phyloP scores from a whole-genome alignment of 2,329 filamentous ascomycete species.

The Akanthomyces dipterigenus region DNA sequence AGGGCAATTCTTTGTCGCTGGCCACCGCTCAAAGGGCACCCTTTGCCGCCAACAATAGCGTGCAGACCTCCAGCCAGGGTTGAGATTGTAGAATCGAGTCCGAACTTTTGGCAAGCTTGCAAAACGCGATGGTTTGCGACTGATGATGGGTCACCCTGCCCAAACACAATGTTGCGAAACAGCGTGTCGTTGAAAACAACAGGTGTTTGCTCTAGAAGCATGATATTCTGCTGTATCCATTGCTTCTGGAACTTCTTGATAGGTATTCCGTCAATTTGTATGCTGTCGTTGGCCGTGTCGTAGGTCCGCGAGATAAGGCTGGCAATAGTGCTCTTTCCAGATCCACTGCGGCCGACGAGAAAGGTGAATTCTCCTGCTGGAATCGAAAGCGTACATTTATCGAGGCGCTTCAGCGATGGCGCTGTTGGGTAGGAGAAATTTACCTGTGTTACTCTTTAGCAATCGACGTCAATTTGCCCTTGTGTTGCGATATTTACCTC shows the following conservation, averaged over 20 bases:
- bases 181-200: constrained; percentile 77
- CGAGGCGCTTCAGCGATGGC: constrained; percentile 51
- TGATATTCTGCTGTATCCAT: constrained; percentile 75
- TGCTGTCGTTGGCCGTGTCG: constrained; percentile 53
- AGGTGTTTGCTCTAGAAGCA: constrained; percentile 75
- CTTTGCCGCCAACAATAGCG: constrained; percentile 55
- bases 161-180: constrained; percentile 70
- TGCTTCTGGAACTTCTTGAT: constrained; percentile 54
- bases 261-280: constrained; percentile 60
- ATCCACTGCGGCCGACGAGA: constrained; percentile 79
- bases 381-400: constrained; percentile 60
- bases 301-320: constrained; percentile 78
- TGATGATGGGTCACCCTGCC: constrained; percentile 41
- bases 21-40: constrained; percentile 7
- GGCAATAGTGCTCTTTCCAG: constrained; percentile 83
- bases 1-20: constrained; percentile 64
- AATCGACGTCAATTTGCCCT: not conserved
- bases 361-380: constrained; percentile 68
- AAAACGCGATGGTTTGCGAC: constrained; percentile 51
- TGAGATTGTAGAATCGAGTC: constrained; percentile 61
- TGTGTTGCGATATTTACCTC: constrained; percentile 44
- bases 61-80: constrained; percentile 63
- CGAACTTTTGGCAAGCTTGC: constrained; percentile 57
- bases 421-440: constrained; percentile 76
- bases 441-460: constrained; percentile 45